Percentiles rank a stretch among this genome's conserved stretches.
Conservation (phyloP, 2,329 filamentous ascomycete species). For the Aureobasidium lini region DNA sequence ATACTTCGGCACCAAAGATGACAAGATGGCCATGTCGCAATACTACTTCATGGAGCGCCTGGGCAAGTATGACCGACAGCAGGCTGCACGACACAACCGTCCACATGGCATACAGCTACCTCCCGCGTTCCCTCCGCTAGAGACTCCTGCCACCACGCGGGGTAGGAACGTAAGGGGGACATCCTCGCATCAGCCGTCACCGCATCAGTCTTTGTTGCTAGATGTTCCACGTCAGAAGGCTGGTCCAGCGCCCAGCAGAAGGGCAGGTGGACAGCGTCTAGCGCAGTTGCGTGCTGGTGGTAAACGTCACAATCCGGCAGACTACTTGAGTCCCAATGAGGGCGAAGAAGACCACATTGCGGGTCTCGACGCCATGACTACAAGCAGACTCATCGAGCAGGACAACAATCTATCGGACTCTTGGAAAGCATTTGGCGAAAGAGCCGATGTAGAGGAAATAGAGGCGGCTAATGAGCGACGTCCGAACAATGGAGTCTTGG, state of each 20-base stretch:
- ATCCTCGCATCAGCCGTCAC: conserved; percentile 1
- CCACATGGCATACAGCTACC: conserved; percentile 15
- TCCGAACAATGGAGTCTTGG: conserved; percentile 15
- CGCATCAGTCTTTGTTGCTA: conserved; percentile 13
- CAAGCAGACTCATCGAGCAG: conserved; percentile 17
- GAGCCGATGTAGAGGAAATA: not conserved
- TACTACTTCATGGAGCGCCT: conserved; percentile 74
- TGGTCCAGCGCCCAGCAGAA: not conserved
- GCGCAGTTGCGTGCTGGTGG: not conserved
- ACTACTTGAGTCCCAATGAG: conserved; percentile 6
- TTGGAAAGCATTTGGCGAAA: conserved; percentile 13
- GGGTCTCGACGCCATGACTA: conserved; percentile 12
- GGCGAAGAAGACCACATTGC: conserved; percentile 5
- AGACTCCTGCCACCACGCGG: not conserved
- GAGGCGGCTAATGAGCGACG: not conserved
- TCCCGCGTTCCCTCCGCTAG: conserved; percentile 16
- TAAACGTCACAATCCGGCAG: not conserved
- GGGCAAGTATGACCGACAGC: conserved; percentile 15
- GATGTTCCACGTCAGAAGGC: conserved; percentile 11
- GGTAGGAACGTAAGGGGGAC: not conserved
- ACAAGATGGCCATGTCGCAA: conserved; percentile 97
- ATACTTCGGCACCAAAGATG: conserved; percentile 90
- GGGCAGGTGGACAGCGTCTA: not conserved
- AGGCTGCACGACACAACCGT: conserved; percentile 12
- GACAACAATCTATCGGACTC: conserved; percentile 14